phyloP scores from a whole-genome alignment of 495 filamentous ascomycete genomes.

The Tuber magnatum region DNA sequence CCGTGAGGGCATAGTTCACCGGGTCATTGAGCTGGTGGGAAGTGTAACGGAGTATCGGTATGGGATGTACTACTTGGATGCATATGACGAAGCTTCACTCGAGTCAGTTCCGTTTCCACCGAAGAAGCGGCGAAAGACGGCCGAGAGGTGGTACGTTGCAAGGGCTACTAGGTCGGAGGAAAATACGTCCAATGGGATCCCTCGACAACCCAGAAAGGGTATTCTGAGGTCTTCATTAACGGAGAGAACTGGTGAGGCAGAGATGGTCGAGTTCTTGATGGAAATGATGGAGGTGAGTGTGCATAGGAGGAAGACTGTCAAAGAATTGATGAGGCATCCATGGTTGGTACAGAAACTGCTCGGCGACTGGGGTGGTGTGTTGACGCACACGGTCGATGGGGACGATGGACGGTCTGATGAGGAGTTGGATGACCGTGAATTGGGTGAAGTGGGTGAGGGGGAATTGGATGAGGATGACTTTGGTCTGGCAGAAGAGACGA shows the following conservation, averaged over 20 bases:
- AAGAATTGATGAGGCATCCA: slow-evolving; percentile 26
- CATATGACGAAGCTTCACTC: slow-evolving; percentile 28
- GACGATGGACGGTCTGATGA: slow-evolving; percentile 5
- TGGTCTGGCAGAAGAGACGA: background rate
- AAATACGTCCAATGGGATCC: background rate
- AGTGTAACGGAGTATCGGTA: slow-evolving; percentile 25
- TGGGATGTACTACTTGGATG: slow-evolving; percentile 29
- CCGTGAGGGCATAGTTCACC: slow-evolving; percentile 29
- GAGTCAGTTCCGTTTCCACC: slow-evolving; percentile 14
- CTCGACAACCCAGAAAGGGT: slow-evolving; percentile 8
- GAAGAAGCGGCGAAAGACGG: slow-evolving; percentile 11
- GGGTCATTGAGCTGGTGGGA: slow-evolving; percentile 34
- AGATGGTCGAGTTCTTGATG: slow-evolving; percentile 21
- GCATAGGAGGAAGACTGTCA: slow-evolving; percentile 21
- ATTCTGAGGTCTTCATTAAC: slow-evolving; percentile 14
- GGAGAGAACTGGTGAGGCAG: slow-evolving; percentile 11
- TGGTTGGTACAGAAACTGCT: slow-evolving; percentile 34
- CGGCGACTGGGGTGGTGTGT: slow-evolving; percentile 31
- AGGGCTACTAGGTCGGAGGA: background rate
- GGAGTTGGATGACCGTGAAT: background rate
- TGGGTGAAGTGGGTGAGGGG: slow-evolving; percentile 8
- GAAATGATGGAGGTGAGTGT: slow-evolving; percentile 34
- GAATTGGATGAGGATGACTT: slow-evolving; percentile 4
- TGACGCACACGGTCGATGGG: slow-evolving; percentile 10
- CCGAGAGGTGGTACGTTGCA: slow-evolving; percentile 9